Percentiles rank a stretch among this genome's conserved stretches.
Conservation (phyloP, 768 basidiomycete genomes). For the Vararia minispora region DNA sequence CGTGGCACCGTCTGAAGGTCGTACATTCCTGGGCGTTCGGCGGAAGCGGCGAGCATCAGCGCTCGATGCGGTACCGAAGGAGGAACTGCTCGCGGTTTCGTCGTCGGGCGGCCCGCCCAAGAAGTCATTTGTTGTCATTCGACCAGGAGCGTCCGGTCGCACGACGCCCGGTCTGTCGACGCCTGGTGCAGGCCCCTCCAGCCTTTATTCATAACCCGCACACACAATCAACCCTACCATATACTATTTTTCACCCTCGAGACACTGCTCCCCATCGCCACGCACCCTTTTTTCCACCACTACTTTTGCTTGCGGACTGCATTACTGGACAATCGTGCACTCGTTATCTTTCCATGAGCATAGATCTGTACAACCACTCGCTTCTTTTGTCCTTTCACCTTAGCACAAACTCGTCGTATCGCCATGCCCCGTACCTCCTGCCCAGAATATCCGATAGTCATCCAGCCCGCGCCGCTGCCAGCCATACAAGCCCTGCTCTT, state of each 20-base stretch:
- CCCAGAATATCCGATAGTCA: conserved; percentile 79
- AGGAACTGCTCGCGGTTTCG: conserved; percentile 22
- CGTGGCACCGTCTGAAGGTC: too few relatives aligned
- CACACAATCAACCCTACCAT: too few relatives aligned
- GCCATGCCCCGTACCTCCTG: conserved; percentile 44
- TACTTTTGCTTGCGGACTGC: conserved; percentile 2
- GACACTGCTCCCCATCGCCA: conserved; percentile 1
- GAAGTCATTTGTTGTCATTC: conserved; percentile 50
- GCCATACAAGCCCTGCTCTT: conserved; percentile 61
- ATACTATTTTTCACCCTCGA: not conserved
- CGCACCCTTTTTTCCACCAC: not conserved
- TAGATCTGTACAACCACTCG: not conserved
- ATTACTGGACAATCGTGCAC: not conserved
- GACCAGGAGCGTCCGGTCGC: conserved; percentile 25
- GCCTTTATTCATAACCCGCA: not conserved
- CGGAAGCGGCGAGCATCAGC: too few relatives aligned
- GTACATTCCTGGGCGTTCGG: too few relatives aligned
- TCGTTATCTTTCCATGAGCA: conserved; percentile 8
- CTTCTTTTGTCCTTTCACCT: too few relatives aligned
- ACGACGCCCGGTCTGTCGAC: not conserved
- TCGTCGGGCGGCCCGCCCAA: conserved; percentile 18
- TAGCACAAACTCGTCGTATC: conserved; percentile 16
- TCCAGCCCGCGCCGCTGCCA: conserved; percentile 65
- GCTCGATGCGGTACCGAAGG: too few relatives aligned
- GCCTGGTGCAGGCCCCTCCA: too few relatives aligned